Evolutionary conservation across 2,329 filamentous ascomycete genomes (phyloP), one percentile per base, ranked within the genome.

Genomic region (Talaromyces sp.): DNA sequence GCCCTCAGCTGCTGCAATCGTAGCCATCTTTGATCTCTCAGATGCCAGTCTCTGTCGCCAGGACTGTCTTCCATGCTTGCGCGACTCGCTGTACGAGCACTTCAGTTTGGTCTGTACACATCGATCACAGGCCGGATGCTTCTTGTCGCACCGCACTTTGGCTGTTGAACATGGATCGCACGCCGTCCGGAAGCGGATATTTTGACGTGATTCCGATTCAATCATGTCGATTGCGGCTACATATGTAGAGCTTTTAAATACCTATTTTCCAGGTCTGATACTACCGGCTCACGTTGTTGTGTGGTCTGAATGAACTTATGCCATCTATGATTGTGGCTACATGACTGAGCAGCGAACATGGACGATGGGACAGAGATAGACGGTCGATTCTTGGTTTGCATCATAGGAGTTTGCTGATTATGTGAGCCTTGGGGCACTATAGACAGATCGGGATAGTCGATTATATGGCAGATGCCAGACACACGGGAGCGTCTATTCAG

Each of bases 61-160:
- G 5, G 43, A 33, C 9, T 41, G 35, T 40, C 19, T 15, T 50
- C 54, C 54, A 33, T 50, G 54, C 22, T 56, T 56, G 8, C 54
- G 54, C 9, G 54, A 56, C 43, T 33, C 54, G 22, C 54, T 56
- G 36, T 56, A 56, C 7, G 41, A 56, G 11, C 43, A 56, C 17
- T 6, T 21, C 3, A 50, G n/a, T 22, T 48, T 39, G 9, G 28
- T 31, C 2, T 39, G 43, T 1, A 5, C 15, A 5, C 54, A 40
- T 21, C 43, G 54, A 21, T 21, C 35, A 40, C 22, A 56, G 10
- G 43, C 19, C n/a, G 54, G 43, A 33, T 56, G 54, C 15, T 39
- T 56, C 43, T 56, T 56, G 53, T 56, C 53, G 33, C 53, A 56
- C 28, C 53, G 40, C 10, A 56, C 54, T 56, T 56, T 56, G 41